phyloP scores from a whole-genome alignment of 768 basidiomycete species.

The Mycena rebaudengoi region DNA sequence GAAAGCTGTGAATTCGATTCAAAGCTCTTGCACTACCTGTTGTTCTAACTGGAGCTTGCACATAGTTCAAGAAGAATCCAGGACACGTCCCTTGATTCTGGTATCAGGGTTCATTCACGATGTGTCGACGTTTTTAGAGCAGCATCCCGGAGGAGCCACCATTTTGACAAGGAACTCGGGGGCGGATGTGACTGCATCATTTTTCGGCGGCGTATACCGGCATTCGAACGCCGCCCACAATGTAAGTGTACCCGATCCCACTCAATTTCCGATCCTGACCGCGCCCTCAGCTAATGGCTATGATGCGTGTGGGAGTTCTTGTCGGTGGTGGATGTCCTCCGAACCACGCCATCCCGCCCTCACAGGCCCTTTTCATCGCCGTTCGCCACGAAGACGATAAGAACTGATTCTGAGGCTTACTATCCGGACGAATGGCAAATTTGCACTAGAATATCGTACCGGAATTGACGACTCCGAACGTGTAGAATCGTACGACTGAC shows the following conservation, averaged over 20 bases:
- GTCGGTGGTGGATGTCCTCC: constrained; percentile 42
- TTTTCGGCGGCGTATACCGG: constrained; percentile 82
- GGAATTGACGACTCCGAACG: constrained; percentile 9
- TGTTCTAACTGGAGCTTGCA: not conserved
- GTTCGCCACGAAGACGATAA: constrained; percentile 3
- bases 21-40: not conserved
- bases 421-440: not conserved
- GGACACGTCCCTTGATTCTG: constrained; percentile 71
- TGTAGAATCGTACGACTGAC: constrained; percentile 23
- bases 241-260: constrained; percentile 32
- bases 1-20: constrained; percentile 68
- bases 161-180: constrained; percentile 70
- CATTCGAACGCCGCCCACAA: constrained; percentile 70
- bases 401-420: not conserved
- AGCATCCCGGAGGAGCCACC: constrained; percentile 81
- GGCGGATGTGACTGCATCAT: constrained; percentile 85
- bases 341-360: constrained; percentile 15
- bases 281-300: constrained; percentile 45
- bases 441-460: constrained; percentile 19
- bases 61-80: constrained; percentile 73
- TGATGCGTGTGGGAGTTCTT: constrained; percentile 58
- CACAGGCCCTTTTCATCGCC: constrained; percentile 24
- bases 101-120: constrained; percentile 89
- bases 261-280: not conserved
- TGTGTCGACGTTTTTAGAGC: constrained; percentile 72